Evolutionary conservation across 352 stramenopile species (phyloP), one percentile per base, ranked within the genome.

Genomic region (Globisporangium lucens): DNA sequence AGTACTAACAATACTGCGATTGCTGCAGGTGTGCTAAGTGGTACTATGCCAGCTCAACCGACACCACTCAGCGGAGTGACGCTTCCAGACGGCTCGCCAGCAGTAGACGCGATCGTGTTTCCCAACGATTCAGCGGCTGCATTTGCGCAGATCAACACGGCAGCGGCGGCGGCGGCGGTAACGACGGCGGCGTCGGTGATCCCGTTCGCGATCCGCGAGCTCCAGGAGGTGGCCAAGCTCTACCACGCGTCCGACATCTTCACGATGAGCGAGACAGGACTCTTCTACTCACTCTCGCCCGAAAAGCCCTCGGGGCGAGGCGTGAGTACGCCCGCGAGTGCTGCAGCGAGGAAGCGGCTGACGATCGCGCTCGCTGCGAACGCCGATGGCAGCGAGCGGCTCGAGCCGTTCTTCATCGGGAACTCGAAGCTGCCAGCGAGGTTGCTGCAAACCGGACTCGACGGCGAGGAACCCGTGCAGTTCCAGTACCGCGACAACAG

Each of bases 401-500:
- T 83, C 36, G 78, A 89, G 63, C 80, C 80, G 13, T 79, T 89
- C 61, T 83, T 89, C 56, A 77, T 89, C 27, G 78, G 78, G 1
- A 67, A 60, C 0, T 43, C 68, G n/a, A 75, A 73, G 36, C 62
- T 83, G 22, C 69, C 74, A 15, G 46, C 59, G 22, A 60, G 60
- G 6, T 29, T 62, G 27, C 53, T 63, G 30, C 22, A 66, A 64
- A 15, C 15, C 47, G 63, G 29, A 24, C 36, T 57, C 38, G 35
- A 53, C 41, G 49, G 30, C 15, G 57, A 59, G 29, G 61, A 73
- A 4, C 29, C 46, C 12, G 35, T 70, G 24, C 59, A 71, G 33
- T 78, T 83, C 63, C 75, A 86, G 67, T 89, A 87, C 64, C 75
- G 78, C 57, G 75, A 85, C 63, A 89, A 89, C 70, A 71, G 65